Conservation (phyloP, 441 rosid genomes). For the Isatis lusitanica region DNA sequence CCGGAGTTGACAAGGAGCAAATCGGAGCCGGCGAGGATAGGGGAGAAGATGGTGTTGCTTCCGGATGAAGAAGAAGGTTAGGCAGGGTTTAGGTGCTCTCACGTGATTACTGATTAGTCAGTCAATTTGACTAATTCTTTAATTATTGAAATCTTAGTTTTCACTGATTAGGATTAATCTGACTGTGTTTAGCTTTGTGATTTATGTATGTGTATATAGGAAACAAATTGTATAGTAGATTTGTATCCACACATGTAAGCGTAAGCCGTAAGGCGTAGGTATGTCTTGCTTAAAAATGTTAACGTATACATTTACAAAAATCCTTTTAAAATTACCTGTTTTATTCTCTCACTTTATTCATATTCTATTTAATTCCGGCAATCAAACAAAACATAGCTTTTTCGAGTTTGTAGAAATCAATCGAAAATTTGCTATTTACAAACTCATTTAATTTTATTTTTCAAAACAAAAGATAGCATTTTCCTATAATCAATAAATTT, state of each 20-base stretch:
- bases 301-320: constrained; percentile 3
- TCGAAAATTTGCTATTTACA: not conserved
- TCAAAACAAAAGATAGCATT: not conserved
- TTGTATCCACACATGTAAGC: constrained; percentile 12
- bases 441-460: not conserved
- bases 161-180: constrained; percentile 10
- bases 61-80: constrained; percentile 56
- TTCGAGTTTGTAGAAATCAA: not conserved
- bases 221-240: constrained; percentile 30
- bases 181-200: not conserved
- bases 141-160: constrained; percentile 11
- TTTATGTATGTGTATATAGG: constrained; percentile 4
- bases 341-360: not conserved
- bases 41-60: constrained; percentile 46
- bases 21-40: constrained; percentile 81
- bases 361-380: not conserved
- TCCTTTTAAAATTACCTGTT: not conserved
- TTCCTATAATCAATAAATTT: not conserved
- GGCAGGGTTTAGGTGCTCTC: constrained; percentile 43
- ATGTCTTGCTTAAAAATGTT: not conserved
- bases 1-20: constrained; percentile 64
- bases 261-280: constrained; percentile 9
- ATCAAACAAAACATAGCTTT: constrained; percentile 4
- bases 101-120: constrained; percentile 51
- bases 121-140: constrained; percentile 23